These are phyloP conservation scores for Umbelopsis isabellina DNA, from an alignment of 192 early-diverging fungal genomes.

Conservation along the genomic window DNA sequence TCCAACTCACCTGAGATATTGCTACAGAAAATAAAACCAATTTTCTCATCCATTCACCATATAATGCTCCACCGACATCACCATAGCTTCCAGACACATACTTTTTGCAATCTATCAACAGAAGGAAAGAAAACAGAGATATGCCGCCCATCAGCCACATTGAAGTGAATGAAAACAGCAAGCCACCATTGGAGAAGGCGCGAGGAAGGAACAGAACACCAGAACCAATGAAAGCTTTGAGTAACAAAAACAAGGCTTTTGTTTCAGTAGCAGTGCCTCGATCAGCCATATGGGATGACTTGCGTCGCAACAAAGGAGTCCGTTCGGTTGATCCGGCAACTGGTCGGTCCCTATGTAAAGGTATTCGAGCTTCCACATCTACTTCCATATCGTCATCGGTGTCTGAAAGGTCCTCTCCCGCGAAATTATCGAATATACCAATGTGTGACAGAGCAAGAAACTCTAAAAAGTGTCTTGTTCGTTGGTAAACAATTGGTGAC, in stretches of 20 bases:
- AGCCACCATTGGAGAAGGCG: conserved; percentile 74
- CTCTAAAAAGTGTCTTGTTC: conserved; percentile 39
- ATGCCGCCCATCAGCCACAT: conserved; percentile 66
- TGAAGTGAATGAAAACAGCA: conserved; percentile 61
- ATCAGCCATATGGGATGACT: conserved; percentile 28
- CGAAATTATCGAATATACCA: conserved; percentile 49
- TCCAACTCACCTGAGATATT: conserved; percentile 62
- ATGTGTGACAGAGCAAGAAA: conserved; percentile 39
- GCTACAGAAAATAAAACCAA: conserved; percentile 69
- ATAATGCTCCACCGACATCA: conserved; percentile 67
- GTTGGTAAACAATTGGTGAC: conserved; percentile 5
- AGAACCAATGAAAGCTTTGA: conserved; percentile 75
- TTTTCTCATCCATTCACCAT: conserved; percentile 64
- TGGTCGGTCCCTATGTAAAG: not conserved
- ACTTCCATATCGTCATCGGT: conserved; percentile 30
- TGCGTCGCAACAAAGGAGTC: conserved; percentile 23
- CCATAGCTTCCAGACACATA: conserved; percentile 69
- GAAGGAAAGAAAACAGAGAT: conserved; percentile 66
- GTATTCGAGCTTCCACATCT: conserved; percentile 28
- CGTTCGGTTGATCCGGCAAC: conserved; percentile 21
- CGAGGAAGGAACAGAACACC: conserved; percentile 79
- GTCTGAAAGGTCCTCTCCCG: conserved; percentile 50
- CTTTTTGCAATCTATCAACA: conserved; percentile 65
- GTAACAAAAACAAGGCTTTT: conserved; percentile 51
- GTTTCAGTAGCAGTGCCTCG: conserved; percentile 34